Base-by-base conservation (phyloP, 2,329 filamentous ascomycete species). In the Sphaerulina vaccinii region DNA sequence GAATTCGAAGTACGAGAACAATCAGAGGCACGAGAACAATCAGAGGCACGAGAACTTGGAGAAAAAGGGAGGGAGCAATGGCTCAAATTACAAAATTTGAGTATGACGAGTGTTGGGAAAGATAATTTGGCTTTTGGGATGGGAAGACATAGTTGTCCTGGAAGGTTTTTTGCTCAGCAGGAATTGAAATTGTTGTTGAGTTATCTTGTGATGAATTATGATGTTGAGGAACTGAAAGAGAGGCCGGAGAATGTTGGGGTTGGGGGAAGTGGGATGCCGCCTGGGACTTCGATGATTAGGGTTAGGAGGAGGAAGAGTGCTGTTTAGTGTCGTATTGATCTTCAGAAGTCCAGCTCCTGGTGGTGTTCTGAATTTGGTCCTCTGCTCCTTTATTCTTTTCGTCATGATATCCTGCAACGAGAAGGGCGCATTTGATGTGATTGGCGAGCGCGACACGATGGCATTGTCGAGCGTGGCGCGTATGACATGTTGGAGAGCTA, bases 161-260 rank as follows among this genome's bases (percentile, higher is more conserved):
- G 70, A 3, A 64, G 71, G 1, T 73, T 54, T 19, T 54, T 56
- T 32, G 48, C 53, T 3, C 47, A 51, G 32, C 50, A 54, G 6
- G 54, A 56, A 19, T 36, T 56, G 37, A 56, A 73, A 52, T 68
- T 73, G 56, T 57, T 70, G 15, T 58, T 73, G 22, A 66, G 67
- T 0, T 57, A 71, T 47, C 45, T 72, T 23, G 54, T 71, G 7
- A 63, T 70, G 48, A 65, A 72, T 48, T 73, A 72, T 47, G 69
- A 72, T 16, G 59, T 72, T 24, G 62, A 68, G 52, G 10, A 40
- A 10, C 33, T 64, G 37, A 13, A 36, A 2, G 50, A 48, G 36
- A 33, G 50, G 16, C 50, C 50, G 18, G 18, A 29, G 19, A 52
- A 52, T 36, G 23, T 42, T 10, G 19, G 15, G 8, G 24, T 52